phyloP scores from a whole-genome alignment of 2,329 filamentous ascomycete genomes.

The Fusarium xyrophilum region DNA sequence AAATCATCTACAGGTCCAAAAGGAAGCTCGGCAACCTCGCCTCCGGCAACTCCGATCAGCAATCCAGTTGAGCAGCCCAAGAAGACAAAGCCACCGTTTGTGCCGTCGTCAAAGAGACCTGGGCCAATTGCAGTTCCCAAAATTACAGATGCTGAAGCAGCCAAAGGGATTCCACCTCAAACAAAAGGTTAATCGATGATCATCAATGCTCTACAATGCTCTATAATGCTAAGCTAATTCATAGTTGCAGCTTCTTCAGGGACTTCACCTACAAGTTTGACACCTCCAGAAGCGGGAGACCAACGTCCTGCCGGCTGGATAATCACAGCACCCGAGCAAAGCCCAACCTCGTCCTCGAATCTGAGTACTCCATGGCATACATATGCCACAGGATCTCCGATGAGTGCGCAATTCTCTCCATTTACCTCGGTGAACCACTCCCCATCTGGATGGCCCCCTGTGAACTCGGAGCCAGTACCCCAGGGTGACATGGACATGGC shows the following conservation, averaged over 20 bases:
- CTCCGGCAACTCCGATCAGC: constrained; percentile 54
- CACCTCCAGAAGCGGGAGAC: constrained; percentile 45
- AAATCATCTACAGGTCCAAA: constrained; percentile 50
- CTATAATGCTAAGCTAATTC: constrained; percentile 8
- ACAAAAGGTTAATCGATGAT: constrained; percentile 50
- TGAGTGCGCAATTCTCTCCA: constrained; percentile 58
- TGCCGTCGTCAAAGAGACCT: constrained; percentile 54
- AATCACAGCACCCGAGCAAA: constrained; percentile 50
- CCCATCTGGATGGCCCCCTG: constrained; percentile 51
- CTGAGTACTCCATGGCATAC: constrained; percentile 56
- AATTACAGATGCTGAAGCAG: constrained; percentile 49
- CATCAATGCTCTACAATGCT: neutral
- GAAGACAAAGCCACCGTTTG: constrained; percentile 48
- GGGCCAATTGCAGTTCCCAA: constrained; percentile 54
- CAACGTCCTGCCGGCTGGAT: constrained; percentile 54
- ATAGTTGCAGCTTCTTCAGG: constrained; percentile 12
- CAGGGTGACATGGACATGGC: constrained; percentile 52
- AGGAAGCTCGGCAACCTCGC: constrained; percentile 56
- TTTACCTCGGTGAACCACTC: constrained; percentile 54
- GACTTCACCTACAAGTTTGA: constrained; percentile 13
- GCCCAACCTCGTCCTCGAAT: constrained; percentile 52
- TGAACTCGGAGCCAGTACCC: constrained; percentile 46
- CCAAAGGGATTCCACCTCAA: constrained; percentile 50
- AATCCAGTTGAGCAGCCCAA: constrained; percentile 52
- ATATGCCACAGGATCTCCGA: constrained; percentile 58